A percentile compares a stretch with the other conserved stretches of the same genome.
phyloP scores from a whole-genome alignment of 352 stramenopile species.

The Globisporangium mamillatum region DNA sequence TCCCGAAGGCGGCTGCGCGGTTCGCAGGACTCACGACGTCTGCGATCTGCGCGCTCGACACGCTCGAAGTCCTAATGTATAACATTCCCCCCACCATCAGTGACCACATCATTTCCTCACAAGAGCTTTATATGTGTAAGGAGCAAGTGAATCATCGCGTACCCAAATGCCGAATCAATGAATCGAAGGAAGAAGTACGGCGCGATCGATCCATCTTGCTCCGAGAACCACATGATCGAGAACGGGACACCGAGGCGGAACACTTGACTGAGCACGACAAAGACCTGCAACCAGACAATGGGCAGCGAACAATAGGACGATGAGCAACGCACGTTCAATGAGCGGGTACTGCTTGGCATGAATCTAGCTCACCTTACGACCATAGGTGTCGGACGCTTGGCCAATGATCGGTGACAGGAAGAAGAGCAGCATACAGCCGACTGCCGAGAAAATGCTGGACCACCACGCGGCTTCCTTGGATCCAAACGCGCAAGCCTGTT shows the following conservation, averaged over 20 bases:
- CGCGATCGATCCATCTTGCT: constrained; percentile 48
- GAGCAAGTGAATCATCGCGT: background rate
- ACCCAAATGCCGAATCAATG: constrained; percentile 58
- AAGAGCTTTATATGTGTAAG: background rate
- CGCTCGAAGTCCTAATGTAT: constrained; percentile 40
- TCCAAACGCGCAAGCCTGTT: constrained; percentile 46
- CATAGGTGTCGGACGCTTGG: constrained; percentile 70
- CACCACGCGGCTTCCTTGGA: constrained; percentile 71
- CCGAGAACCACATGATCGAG: constrained; percentile 66
- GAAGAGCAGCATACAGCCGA: constrained; percentile 59
- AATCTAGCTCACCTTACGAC: constrained; percentile 53
- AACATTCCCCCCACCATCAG: background rate
- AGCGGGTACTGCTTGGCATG: background rate
- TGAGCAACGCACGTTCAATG: background rate
- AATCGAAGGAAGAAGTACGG: constrained; percentile 63
- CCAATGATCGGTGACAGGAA: constrained; percentile 69
- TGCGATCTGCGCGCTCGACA: constrained; percentile 56
- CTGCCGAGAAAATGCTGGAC: constrained; percentile 66
- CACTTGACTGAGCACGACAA: constrained; percentile 66
- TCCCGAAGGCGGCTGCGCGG: constrained; percentile 51
- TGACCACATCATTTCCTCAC: background rate
- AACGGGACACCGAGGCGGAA: constrained; percentile 61
- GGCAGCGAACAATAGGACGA: background rate
- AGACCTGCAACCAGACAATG: constrained; percentile 31
- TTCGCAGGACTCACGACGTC: constrained; percentile 56